These are phyloP conservation scores for Dothideomycetes sp. DNA, from an alignment of 2,329 filamentous ascomycete species.

Conservation along the genomic window DNA sequence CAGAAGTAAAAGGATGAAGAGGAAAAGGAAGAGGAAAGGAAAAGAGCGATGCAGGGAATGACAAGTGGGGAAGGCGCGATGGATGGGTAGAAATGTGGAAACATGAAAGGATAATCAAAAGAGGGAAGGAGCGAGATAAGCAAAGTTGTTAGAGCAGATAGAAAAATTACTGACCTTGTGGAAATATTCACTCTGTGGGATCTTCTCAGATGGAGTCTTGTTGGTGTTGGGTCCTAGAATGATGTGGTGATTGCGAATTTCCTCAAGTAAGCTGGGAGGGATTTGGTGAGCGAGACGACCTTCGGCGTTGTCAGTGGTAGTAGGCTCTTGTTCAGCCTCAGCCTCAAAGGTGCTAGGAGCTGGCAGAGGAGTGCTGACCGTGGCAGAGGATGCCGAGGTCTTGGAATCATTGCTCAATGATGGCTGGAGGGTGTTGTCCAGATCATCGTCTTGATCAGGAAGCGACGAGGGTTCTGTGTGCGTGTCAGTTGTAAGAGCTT, in stretches of 20 bases:
- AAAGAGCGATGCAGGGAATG: too few relatives aligned
- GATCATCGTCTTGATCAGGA: too few relatives aligned
- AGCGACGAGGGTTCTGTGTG: neutral
- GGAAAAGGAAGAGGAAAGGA: neutral
- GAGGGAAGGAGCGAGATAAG: too few relatives aligned
- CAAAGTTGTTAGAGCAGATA: too few relatives aligned
- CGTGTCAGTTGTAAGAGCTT: neutral
- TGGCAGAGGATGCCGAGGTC: too few relatives aligned
- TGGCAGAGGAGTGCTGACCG: neutral
- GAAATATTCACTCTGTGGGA: neutral
- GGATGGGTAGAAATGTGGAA: too few relatives aligned
- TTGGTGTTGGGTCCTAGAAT: conserved; percentile 11
- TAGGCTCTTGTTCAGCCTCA: conserved; percentile 7
- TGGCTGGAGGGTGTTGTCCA: too few relatives aligned
- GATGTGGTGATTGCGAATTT: conserved; percentile 46
- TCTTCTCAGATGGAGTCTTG: conserved; percentile 1
- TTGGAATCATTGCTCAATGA: too few relatives aligned
- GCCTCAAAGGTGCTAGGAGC: conserved; percentile 6
- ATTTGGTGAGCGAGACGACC: conserved; percentile 26
- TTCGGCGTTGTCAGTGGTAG: conserved; percentile 11
- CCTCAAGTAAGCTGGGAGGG: conserved; percentile 44
- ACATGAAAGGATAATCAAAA: too few relatives aligned
- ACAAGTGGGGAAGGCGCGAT: too few relatives aligned
- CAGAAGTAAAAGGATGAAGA: neutral
- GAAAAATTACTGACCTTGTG: conserved; percentile 12